These are phyloP conservation scores for Solanum hybrid DNA, from an alignment of 305 asterid species.

Conservation along the genomic window DNA sequence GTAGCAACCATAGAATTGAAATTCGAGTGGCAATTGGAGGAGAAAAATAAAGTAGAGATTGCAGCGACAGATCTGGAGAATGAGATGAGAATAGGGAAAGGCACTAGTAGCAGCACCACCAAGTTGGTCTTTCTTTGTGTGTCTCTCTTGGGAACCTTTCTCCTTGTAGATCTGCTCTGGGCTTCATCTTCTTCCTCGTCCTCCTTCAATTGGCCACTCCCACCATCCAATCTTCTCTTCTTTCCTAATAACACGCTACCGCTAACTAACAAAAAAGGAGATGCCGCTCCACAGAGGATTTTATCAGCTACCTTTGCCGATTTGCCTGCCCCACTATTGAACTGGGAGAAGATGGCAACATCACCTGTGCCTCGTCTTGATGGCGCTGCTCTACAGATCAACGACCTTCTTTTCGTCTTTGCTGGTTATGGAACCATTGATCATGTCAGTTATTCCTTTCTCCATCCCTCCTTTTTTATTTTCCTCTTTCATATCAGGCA, in stretches of 20 bases:
- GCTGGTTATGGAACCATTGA: constrained; percentile 98
- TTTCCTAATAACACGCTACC: constrained; percentile 8
- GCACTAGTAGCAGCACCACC: background rate
- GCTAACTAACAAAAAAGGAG: constrained; percentile 13
- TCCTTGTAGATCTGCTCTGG: constrained; percentile 72
- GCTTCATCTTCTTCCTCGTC: constrained; percentile 53
- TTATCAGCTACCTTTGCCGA: constrained; percentile 89
- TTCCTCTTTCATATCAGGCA: background rate
- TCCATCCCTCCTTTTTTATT: background rate
- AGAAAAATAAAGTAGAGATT: background rate
- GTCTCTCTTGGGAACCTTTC: constrained; percentile 48
- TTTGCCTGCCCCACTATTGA: constrained; percentile 69
- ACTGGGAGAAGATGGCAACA: constrained; percentile 80
- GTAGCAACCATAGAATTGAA: background rate
- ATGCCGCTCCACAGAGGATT: constrained; percentile 5
- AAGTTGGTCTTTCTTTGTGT: constrained; percentile 36
- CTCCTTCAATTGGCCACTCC: constrained; percentile 12
- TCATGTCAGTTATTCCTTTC: constrained; percentile 32
- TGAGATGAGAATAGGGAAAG: constrained; percentile 13
- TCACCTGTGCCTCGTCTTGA: constrained; percentile 98
- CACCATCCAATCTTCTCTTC: background rate
- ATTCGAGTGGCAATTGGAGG: background rate
- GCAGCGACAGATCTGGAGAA: background rate
- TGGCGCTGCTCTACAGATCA: constrained; percentile 84
- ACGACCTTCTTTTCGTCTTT: constrained; percentile 74